Conservation (phyloP, 2,329 filamentous ascomycete genomes). For the Clonostachys rhizophaga region DNA sequence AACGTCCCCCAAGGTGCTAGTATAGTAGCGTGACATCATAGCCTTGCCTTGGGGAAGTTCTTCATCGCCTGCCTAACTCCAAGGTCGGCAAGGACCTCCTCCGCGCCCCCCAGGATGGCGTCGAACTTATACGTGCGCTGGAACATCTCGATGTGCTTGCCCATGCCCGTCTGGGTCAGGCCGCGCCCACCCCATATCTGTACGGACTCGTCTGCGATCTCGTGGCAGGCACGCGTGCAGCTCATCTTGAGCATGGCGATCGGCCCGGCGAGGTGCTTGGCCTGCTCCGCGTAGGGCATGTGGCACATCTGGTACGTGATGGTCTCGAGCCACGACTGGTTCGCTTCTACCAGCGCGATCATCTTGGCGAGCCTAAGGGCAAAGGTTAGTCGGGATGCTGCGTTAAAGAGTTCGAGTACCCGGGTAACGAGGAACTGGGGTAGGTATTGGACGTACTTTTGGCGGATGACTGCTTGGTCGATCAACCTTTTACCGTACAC, state of each 20-base stretch:
- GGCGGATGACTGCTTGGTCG: constrained; percentile 76
- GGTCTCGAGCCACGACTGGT: constrained; percentile 80
- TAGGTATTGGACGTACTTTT: constrained; percentile 52
- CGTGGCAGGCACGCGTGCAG: constrained; percentile 71
- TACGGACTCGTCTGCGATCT: constrained; percentile 77
- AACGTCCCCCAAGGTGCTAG: too few species aligned
- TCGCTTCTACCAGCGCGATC: constrained; percentile 77
- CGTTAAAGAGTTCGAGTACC: background rate
- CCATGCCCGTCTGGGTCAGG: constrained; percentile 80
- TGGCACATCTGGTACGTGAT: constrained; percentile 86
- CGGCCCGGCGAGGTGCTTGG: constrained; percentile 70
- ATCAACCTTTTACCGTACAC: constrained; percentile 81
- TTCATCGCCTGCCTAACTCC: constrained; percentile 82
- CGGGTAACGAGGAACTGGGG: background rate
- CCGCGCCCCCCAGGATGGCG: constrained; percentile 72
- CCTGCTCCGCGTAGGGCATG: constrained; percentile 75
- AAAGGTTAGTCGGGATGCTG: background rate
- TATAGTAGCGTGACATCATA: constrained; percentile 39
- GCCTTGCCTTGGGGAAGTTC: constrained; percentile 77
- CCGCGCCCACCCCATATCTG: constrained; percentile 84
- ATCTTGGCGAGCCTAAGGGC: constrained; percentile 67
- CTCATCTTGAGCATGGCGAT: constrained; percentile 81
- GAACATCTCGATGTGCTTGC: constrained; percentile 77
- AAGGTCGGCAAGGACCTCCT: constrained; percentile 77
- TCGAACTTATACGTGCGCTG: constrained; percentile 81